Base-by-base conservation (phyloP, 345 rosid species). In the Pistacia integerrima region DNA sequence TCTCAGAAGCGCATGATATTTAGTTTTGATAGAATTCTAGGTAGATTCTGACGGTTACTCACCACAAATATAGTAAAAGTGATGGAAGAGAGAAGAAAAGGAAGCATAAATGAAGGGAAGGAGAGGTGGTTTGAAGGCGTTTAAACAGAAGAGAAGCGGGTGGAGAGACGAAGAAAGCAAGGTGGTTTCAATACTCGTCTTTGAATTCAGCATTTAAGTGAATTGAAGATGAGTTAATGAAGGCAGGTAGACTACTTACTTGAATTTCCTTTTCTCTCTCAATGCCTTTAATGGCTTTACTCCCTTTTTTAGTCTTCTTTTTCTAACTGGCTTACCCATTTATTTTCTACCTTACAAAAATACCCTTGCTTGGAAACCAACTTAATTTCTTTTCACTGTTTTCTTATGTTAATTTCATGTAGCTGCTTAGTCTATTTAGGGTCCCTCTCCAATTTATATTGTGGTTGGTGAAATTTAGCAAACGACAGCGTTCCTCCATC, bases 121-220 rank as follows among this genome's bases (percentile, higher is more conserved):
- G 55, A 74, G 83, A 72, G 86, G 89, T 85, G 85, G 89, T 81
- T 84, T 86, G 88, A 70, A 82, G 74, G 85, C 91, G 82, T 86
- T 88, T 57, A 54, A 54, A 82, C 82, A 64, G 70, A 61, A 59
- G 67, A 51, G 48, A 64, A 81, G 65, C 84, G 35, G 72, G 82
- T 77, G 84, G 75, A 67, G 75, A 77, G 67, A 85, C 55, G 78
- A 78, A 52, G 82, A 82, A 80, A 87, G 84, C 77, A 80, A 84
- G 83, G 91, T 74, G 81, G 83, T 68, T 83, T 82, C 79, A 75
- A 83, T 83, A 78, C 81, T 69, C 78, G 68, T 77, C 75, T 82
- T 82, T 85, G 79, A 87, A 83, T 78, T 85, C 85, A 77, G 89
- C 89, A 85, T 88, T 88, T 84, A 88, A 74, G 80, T 76, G 85